Base-by-base conservation (phyloP, 768 basidiomycete genomes). In the Cystofilobasidium bisporidii region DNA sequence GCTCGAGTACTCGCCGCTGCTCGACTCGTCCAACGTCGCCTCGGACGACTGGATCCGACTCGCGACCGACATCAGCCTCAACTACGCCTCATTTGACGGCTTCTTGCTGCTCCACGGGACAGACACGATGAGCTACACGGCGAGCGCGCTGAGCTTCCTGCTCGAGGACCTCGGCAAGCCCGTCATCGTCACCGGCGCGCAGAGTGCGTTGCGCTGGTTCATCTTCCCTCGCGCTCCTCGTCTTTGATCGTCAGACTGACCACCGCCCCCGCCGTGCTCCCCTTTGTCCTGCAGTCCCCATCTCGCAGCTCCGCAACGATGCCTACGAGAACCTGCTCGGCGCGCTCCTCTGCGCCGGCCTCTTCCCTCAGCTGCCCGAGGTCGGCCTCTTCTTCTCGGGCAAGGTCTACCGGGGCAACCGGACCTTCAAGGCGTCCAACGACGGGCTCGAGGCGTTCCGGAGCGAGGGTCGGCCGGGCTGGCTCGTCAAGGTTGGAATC, bases 21-120 rank as follows among this genome's bases (percentile, higher is more conserved):
- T 69, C 41, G 68, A 69, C 41, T 69, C 68, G 14, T 69, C 61
- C 15, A 61, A 63, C 59, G 63, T 64, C 40, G 53, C 57, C 47
- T 48, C 14, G 18, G 2, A 17, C 0, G 91, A 91, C 73, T 93
- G 91, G 90, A 86, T 91, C 71, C 82, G 89, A 12, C 86, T 97
- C 40, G 88, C 91, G 0, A 86, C 85, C 0, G 93, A 97, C 73
- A 91, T 97, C 71, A 91, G 94, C 73, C 84, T 91, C 62, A 96
- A 96, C 75, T 96, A 96, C 73, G 75, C 81, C 38, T 72, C 75
- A 18, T 97, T 90, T 74, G 93, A 97, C 72, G 90, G 89, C 0
- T 96, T 97, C 74, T 85, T 97, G 24, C 80, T 67, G 28, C 60
- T 63, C 17, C 61, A 58, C 48, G 55, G 60, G 40, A 55, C 61